Percentiles rank a stretch among this genome's conserved stretches.
phyloP scores from a whole-genome alignment of 2,329 filamentous ascomycete species.

The Didymella exigua region DNA sequence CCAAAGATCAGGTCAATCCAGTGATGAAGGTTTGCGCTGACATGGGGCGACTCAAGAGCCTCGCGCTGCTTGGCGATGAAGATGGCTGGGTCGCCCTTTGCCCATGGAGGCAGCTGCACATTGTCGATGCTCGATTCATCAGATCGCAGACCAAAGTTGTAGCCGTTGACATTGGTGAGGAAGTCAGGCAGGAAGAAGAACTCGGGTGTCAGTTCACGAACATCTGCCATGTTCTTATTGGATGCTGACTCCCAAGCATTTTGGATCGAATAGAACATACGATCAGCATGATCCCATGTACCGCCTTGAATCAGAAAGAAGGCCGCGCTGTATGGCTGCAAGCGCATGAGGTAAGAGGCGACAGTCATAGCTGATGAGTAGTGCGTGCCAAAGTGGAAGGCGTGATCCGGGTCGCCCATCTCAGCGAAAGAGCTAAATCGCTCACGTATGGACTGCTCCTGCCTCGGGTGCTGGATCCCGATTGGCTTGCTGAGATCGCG shows the following conservation, averaged over 20 bases:
- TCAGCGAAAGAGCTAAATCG: conserved; percentile 87
- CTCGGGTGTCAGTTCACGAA: conserved; percentile 91
- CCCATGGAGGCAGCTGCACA: conserved; percentile 92
- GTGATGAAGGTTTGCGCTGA: conserved; percentile 84
- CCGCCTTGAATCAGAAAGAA: conserved; percentile 95
- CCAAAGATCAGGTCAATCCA: conserved; percentile 98
- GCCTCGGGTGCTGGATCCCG: conserved; percentile 81
- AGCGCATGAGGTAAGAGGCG: conserved; percentile 89
- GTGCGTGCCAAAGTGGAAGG: conserved; percentile 97
- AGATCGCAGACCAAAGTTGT: conserved; percentile 91
- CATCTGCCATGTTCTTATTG: conserved; percentile 87
- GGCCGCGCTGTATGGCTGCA: conserved; percentile 95
- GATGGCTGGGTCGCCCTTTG: conserved; percentile 91
- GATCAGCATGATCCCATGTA: conserved; percentile 92
- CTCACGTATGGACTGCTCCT: conserved; percentile 80
- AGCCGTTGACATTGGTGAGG: conserved; percentile 88
- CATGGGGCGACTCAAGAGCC: conserved; percentile 89
- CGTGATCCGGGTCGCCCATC: conserved; percentile 77
- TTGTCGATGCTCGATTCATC: conserved; percentile 79
- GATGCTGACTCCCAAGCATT: conserved; percentile 92
- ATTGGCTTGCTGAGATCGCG: conserved; percentile 94
- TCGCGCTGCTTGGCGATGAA: conserved; percentile 97
- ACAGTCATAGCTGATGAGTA: conserved; percentile 99
- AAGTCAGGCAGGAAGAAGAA: conserved; percentile 98
- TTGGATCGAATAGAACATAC: conserved; percentile 90